Percentiles rank a stretch among this genome's conserved stretches.
These are phyloP conservation scores for Saccharomyces uvarum DNA, from an alignment of 1,139 yeast species.

Conservation along the genomic window DNA sequence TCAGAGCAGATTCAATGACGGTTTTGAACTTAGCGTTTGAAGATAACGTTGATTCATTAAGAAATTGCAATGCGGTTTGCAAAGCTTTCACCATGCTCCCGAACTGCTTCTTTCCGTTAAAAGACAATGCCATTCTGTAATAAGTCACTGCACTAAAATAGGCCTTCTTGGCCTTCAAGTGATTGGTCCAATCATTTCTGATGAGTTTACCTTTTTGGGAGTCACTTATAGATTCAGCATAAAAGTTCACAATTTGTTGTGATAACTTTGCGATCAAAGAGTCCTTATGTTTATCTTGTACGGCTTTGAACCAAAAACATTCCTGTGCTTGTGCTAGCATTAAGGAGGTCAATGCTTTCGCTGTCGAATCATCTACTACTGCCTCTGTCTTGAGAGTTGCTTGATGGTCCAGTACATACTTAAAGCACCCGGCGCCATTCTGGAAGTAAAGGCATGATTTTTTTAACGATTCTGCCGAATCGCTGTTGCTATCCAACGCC, in stretches of 20 bases:
- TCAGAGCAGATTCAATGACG: slow-evolving; percentile 41
- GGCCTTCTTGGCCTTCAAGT: slow-evolving; percentile 41
- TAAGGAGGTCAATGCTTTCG: slow-evolving; percentile 39
- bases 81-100: slow-evolving; percentile 45
- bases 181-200: slow-evolving; percentile 57
- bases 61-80: slow-evolving; percentile 37
- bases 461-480: slow-evolving; percentile 46
- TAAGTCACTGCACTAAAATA: slow-evolving; percentile 70
- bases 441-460: slow-evolving; percentile 59
- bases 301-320: slow-evolving; percentile 71
- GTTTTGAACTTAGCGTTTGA: slow-evolving; percentile 38
- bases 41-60: slow-evolving; percentile 39
- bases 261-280: slow-evolving; percentile 58
- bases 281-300: slow-evolving; percentile 49
- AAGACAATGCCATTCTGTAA: slow-evolving; percentile 49
- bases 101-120: slow-evolving; percentile 45
- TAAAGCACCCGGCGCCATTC: slow-evolving; percentile 63
- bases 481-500: slow-evolving; percentile 39
- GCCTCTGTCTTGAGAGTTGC: slow-evolving; percentile 20
- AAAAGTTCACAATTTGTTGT: slow-evolving; percentile 52
- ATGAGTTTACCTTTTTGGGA: slow-evolving; percentile 47
- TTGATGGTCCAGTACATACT: slow-evolving; percentile 31
- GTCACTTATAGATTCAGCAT: slow-evolving; percentile 39
- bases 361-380: slow-evolving; percentile 36
- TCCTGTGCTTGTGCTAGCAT: slow-evolving; percentile 87